phyloP scores from a whole-genome alignment of 805 yeast species.

The Candida patagonica region DNA sequence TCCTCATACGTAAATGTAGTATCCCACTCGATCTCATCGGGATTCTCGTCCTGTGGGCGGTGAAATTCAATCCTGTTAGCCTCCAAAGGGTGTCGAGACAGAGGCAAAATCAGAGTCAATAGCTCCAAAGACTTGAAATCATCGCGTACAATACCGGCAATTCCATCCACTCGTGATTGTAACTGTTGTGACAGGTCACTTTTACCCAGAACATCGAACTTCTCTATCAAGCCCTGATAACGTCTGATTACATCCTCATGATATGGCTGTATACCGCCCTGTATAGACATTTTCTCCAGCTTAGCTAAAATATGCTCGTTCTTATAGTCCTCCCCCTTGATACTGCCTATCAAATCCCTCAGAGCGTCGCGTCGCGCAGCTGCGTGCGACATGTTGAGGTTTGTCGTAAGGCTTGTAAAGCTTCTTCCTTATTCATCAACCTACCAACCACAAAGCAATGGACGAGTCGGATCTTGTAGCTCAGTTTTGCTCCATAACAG shows the following conservation, averaged over 20 bases:
- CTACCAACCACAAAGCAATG: conserved; percentile 6
- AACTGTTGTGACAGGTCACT: conserved; percentile 22
- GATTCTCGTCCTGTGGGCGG: background rate
- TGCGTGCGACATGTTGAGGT: background rate
- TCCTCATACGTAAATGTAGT: too few species aligned
- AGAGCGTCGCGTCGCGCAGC: background rate
- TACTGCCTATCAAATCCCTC: background rate
- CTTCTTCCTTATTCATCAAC: background rate
- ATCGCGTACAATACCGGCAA: background rate
- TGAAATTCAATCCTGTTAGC: background rate
- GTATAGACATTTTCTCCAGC: background rate
- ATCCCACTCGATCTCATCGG: background rate
- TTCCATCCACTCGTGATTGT: conserved; percentile 8
- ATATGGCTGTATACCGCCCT: conserved; percentile 10
- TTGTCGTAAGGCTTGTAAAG: background rate
- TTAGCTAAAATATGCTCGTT: background rate
- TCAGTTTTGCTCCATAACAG: conserved; percentile 77
- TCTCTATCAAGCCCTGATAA: conserved; percentile 21
- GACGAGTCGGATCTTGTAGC: conserved; percentile 36
- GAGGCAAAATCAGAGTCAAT: conserved; percentile 16
- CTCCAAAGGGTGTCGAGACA: conserved; percentile 12
- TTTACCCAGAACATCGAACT: conserved; percentile 23
- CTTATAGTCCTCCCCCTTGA: background rate
- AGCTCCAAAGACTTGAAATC: conserved; percentile 5
- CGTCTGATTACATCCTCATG: conserved; percentile 11